Percentiles rank a stretch among this genome's conserved stretches.
Conservation (phyloP, 345 rosid genomes). For the Eucalyptus microcorys region DNA sequence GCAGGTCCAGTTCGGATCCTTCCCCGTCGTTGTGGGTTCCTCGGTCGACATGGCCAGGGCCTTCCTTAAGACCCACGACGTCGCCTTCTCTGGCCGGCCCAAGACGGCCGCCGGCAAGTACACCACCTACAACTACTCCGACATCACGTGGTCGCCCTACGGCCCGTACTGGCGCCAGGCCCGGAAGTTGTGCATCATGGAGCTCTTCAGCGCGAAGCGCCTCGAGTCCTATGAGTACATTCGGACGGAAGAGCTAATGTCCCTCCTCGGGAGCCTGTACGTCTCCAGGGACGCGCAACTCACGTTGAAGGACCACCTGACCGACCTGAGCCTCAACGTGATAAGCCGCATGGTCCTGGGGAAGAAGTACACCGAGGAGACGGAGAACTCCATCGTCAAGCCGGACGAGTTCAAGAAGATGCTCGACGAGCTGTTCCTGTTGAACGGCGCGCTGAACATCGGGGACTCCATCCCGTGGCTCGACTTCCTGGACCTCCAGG, state of each 20-base stretch:
- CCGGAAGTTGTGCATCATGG: constrained; percentile 41
- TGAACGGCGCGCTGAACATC: constrained; percentile 49
- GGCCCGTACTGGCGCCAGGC: constrained; percentile 70
- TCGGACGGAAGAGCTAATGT: constrained; percentile 28
- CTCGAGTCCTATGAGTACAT: constrained; percentile 50
- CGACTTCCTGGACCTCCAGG: constrained; percentile 47
- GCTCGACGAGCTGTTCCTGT: constrained; percentile 54
- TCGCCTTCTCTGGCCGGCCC: constrained; percentile 30
- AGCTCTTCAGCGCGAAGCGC: constrained; percentile 52
- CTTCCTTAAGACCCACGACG: constrained; percentile 45
- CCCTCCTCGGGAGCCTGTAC: constrained; percentile 8
- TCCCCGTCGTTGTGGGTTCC: constrained; percentile 34
- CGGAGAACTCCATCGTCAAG: constrained; percentile 10
- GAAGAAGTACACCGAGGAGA: constrained; percentile 33
- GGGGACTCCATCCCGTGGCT: constrained; percentile 71
- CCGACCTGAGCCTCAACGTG: constrained; percentile 34
- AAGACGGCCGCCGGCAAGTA: constrained; percentile 46
- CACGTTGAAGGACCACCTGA: constrained; percentile 26
- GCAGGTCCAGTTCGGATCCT: constrained; percentile 48
- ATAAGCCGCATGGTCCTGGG: constrained; percentile 61
- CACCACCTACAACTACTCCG: constrained; percentile 53
- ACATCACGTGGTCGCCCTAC: constrained; percentile 54
- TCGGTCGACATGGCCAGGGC: constrained; percentile 43
- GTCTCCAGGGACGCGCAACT: background rate
- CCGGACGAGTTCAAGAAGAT: constrained; percentile 58